Evolutionary conservation across 257 asterid genomes (phyloP).

Genomic region (Solanum tarapatanum): DNA sequence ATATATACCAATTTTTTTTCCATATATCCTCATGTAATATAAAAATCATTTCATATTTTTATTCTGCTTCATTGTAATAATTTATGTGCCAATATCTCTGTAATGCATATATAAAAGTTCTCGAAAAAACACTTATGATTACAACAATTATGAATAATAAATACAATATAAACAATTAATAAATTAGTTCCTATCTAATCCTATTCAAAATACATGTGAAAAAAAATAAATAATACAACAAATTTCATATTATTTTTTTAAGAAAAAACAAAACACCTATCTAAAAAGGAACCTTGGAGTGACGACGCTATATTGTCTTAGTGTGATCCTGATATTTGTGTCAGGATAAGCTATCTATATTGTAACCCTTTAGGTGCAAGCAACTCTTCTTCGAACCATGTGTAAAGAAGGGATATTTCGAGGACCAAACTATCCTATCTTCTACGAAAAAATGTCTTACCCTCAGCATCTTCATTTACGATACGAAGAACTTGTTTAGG

Average conservation of each 20-base stretch:
- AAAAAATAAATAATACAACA: not conserved
- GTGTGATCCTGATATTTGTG: not conserved
- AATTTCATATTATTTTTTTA: not conserved
- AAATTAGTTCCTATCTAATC: not conserved
- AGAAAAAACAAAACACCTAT: too few species aligned
- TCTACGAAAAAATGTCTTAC: constrained; percentile 30
- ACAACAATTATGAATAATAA: not conserved
- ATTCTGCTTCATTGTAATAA: not conserved
- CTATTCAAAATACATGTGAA: not conserved
- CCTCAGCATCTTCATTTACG: constrained; percentile 55
- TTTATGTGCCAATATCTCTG: not conserved
- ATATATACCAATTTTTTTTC: not conserved
- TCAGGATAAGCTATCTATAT: too few species aligned
- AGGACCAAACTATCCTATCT: constrained; percentile 7
- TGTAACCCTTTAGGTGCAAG: too few species aligned
- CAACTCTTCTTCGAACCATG: too few species aligned
- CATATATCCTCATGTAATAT: not conserved
- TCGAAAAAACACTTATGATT: not conserved
- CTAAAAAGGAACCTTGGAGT: not conserved
- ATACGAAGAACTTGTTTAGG: constrained; percentile 34
- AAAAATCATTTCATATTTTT: not conserved
- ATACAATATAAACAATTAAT: not conserved
- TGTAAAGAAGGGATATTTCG: not conserved
- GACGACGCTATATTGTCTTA: rapidly evolving
- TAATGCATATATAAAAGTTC: not conserved